These are phyloP conservation scores for Rauvolfia tetraphylla DNA, from an alignment of 257 asterid species.

Conservation along the genomic window DNA sequence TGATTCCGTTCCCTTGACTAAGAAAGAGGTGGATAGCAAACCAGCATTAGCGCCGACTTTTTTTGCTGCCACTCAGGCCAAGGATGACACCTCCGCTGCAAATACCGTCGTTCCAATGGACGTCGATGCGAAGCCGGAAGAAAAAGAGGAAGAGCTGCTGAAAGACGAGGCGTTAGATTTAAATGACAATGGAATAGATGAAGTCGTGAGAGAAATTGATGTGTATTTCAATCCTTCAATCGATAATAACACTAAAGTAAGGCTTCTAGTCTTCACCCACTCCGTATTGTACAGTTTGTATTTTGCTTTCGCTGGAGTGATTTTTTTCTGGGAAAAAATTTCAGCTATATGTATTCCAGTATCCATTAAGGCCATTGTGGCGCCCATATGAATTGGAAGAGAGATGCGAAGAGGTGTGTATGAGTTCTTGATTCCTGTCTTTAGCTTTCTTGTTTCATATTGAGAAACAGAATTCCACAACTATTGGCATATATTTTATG, in stretches of 20 bases:
- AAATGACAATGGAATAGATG: slow-evolving; percentile 39
- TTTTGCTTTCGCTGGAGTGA: background rate
- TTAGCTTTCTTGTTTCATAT: background rate
- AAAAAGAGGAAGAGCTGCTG: slow-evolving; percentile 15
- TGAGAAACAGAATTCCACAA: too few species aligned
- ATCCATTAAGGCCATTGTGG: slow-evolving; percentile 76
- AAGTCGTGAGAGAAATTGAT: slow-evolving; percentile 68
- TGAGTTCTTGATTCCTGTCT: background rate
- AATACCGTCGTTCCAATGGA: slow-evolving; percentile 34
- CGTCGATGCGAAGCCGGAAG: slow-evolving; percentile 34
- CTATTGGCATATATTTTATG: background rate
- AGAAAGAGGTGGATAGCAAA: slow-evolving; percentile 35
- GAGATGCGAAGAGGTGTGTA: slow-evolving; percentile 58
- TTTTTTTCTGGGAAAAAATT: background rate
- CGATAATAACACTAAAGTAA: slow-evolving; percentile 47
- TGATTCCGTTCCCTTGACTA: slow-evolving; percentile 16
- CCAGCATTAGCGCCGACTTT: background rate
- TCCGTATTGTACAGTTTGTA: background rate
- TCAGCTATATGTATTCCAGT: slow-evolving; percentile 73
- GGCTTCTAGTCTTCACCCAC: background rate
- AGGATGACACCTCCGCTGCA: slow-evolving; percentile 3
- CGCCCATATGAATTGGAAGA: slow-evolving; percentile 82
- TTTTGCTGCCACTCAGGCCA: slow-evolving; percentile 14
- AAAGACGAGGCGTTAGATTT: slow-evolving; percentile 26
- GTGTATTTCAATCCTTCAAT: slow-evolving; percentile 53